phyloP scores from a whole-genome alignment of 768 basidiomycete genomes.

The Lentinula sp. region DNA sequence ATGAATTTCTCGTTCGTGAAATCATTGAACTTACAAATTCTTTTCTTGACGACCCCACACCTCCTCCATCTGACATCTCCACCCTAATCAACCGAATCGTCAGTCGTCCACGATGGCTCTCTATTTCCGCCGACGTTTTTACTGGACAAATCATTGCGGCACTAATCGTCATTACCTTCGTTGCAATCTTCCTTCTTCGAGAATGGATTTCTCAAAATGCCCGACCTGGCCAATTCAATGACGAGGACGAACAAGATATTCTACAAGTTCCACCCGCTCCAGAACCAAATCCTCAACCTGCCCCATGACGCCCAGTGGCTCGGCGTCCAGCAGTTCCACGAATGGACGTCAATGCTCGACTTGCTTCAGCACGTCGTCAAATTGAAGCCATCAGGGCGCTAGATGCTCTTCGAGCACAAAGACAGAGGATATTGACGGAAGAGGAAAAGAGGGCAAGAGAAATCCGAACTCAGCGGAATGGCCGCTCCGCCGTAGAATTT shows the following conservation, averaged over 20 bases:
- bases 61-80: constrained; percentile 12
- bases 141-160: constrained; percentile 93
- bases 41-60: neutral
- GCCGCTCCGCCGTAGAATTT: neutral
- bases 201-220: constrained; percentile 97
- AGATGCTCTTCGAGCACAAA: constrained; percentile 20
- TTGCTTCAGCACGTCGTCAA: constrained; percentile 23
- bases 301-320: constrained; percentile 15
- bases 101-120: constrained; percentile 42
- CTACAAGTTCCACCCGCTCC: constrained; percentile 18
- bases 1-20: constrained; percentile 19
- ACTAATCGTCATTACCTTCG: constrained; percentile 80
- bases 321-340: constrained; percentile 1
- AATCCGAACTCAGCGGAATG: neutral
- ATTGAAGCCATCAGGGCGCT: constrained; percentile 25
- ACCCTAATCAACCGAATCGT: constrained; percentile 31
- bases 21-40: neutral
- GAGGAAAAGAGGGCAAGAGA: constrained; percentile 3
- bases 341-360: constrained; percentile 5
- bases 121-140: constrained; percentile 77
- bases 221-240: constrained; percentile 79
- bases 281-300: constrained; percentile 15
- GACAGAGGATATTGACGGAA: constrained; percentile 12
- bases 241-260: constrained; percentile 46
- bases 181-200: constrained; percentile 83